Conservation (phyloP, 2,329 filamentous ascomycete genomes). For the Atkinsonella hypoxylon region DNA sequence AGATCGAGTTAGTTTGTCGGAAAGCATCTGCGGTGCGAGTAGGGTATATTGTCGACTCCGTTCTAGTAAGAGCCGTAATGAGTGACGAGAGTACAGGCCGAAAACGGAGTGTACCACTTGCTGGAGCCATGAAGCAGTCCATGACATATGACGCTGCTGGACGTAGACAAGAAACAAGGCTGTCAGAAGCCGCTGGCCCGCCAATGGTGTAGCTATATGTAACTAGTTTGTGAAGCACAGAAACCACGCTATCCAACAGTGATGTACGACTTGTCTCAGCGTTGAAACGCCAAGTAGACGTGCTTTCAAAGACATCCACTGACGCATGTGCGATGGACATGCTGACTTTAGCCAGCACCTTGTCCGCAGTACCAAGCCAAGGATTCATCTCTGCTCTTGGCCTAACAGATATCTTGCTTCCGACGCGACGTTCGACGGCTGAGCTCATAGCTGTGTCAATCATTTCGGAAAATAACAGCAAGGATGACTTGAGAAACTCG, state of each 20-base stretch:
- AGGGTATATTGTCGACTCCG: slow-evolving; percentile 50
- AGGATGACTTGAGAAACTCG: slow-evolving; percentile 61
- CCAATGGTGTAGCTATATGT: slow-evolving; percentile 65
- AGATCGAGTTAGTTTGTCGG: slow-evolving; percentile 49
- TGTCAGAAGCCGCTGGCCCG: slow-evolving; percentile 34
- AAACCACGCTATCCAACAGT: slow-evolving; percentile 56
- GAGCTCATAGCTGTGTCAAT: slow-evolving; percentile 64
- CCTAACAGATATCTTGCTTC: slow-evolving; percentile 34
- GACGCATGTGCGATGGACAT: slow-evolving; percentile 62
- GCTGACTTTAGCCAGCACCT: slow-evolving; percentile 60
- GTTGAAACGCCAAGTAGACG: slow-evolving; percentile 73
- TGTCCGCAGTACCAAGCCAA: slow-evolving; percentile 65
- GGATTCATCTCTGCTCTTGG: slow-evolving; percentile 37
- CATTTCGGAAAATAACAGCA: slow-evolving; percentile 62
- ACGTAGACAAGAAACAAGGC: slow-evolving; percentile 49
- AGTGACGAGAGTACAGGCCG: slow-evolving; percentile 66
- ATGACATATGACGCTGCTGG: slow-evolving; percentile 65
- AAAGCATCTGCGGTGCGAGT: slow-evolving; percentile 42
- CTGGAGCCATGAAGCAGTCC: slow-evolving; percentile 61
- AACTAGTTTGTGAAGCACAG: slow-evolving; percentile 60
- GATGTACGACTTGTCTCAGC: slow-evolving; percentile 54
- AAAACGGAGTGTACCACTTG: slow-evolving; percentile 58
- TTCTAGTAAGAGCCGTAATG: slow-evolving; percentile 32
- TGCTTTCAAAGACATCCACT: slow-evolving; percentile 77
- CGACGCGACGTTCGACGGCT: slow-evolving; percentile 52